Evolutionary conservation across 176 grass and related monocot genomes (phyloP), one percentile per base, ranked within the genome.

Genomic region (Thalia dealbata): DNA sequence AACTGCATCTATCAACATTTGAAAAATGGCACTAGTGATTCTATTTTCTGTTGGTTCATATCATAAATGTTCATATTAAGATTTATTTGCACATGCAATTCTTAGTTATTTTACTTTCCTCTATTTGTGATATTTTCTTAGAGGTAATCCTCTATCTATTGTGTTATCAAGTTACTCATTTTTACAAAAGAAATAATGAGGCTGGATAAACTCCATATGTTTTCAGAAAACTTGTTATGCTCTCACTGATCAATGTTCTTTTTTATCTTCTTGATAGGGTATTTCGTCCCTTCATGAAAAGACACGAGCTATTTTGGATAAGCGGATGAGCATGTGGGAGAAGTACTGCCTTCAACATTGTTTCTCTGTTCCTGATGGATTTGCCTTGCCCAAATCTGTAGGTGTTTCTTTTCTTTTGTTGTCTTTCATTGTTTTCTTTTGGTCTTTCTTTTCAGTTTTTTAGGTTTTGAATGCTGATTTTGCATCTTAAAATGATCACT

Each of bases 281-380:
- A 50, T 55, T 43, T 67, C 77, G 25, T 84, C 76, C 15, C 56
- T 84, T 75, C 69, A 54, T 21, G 45, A 61, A 14, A 79, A 75
- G 64, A 27, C 74, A 21, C 41, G 75, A 74, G 48, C 50, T 51
- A 76, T 65, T 38, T 50, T 78, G 43, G 70, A 30, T 15, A 75
- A 75, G 62, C 29, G 70, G 61, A 75, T 84, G 60, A 63, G 61
- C 66, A 68, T 52, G 22, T 84, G 76, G 82, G 82, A 80, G 71
- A 75, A 25, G 71, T 78, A 64, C 25, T 84, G 76, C 62, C 76
- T 75, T 28, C 54, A 35, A 29, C 50, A 61, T 61, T 46, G 77
- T 30, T 84, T 84, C 75, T 24, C 52, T 26, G 35, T 84, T 79
- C 72, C 82, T 7, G 61, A 79, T 52, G 76, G 61, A 69, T 75